These are phyloP conservation scores for Amanita polypyramis DNA, from an alignment of 768 basidiomycete species.

Conservation along the genomic window DNA sequence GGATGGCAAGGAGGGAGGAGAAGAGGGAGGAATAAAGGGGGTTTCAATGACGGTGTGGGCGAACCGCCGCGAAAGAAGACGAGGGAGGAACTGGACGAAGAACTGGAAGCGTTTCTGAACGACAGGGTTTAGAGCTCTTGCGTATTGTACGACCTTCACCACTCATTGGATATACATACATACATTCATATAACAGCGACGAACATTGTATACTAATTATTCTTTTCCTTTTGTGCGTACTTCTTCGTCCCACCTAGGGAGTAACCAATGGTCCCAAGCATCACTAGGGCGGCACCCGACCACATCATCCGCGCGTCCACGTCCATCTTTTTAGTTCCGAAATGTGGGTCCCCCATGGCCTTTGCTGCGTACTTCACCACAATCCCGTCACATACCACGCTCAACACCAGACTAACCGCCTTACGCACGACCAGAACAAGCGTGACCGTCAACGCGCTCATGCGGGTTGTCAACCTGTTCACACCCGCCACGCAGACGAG, in stretches of 20 bases:
- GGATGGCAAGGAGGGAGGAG: conserved; percentile 14
- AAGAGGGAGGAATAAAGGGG: conserved; percentile 16
- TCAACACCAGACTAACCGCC: conserved; percentile 66
- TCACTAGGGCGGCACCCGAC: conserved; percentile 56
- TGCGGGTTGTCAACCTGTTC: conserved; percentile 70
- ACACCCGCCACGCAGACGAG: conserved; percentile 82
- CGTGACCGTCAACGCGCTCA: conserved; percentile 66
- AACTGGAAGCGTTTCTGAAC: conserved; percentile 70
- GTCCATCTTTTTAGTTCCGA: conserved; percentile 15
- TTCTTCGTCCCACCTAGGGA: conserved; percentile 28
- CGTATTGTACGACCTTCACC: background rate
- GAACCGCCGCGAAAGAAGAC: conserved; percentile 37
- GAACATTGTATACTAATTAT: background rate
- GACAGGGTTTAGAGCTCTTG: conserved; percentile 16
- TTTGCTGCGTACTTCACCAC: background rate
- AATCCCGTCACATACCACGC: conserved; percentile 39
- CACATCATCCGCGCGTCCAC: conserved; percentile 46
- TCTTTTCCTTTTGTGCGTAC: background rate
- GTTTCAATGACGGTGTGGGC: conserved; percentile 18
- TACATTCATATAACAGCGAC: too few relatives aligned
- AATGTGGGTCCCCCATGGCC: background rate
- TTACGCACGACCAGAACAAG: conserved; percentile 77
- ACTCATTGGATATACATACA: too few relatives aligned
- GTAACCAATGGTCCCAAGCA: conserved; percentile 65
- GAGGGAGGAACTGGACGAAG: conserved; percentile 73